Evolutionary conservation across 306 rosid genomes (phyloP).

Genomic region (Luffa acutangula): DNA sequence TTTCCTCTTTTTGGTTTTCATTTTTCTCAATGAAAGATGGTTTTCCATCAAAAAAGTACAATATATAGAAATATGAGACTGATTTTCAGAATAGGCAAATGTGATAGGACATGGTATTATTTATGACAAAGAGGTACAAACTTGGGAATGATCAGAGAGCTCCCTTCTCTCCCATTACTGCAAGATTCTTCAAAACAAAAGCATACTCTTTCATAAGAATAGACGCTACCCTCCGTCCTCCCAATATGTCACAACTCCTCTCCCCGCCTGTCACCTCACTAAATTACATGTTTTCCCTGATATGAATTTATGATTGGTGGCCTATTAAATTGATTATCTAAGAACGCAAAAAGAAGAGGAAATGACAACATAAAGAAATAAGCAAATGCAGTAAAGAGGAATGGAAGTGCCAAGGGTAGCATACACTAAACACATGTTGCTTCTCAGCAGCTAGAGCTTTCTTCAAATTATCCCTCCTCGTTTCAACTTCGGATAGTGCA

Average conservation of each 20-base stretch:
- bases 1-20: neutral
- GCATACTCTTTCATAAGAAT: neutral
- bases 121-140: neutral
- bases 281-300: neutral
- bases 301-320: neutral
- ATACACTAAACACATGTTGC: slow-evolving; percentile 62
- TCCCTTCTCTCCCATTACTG: neutral
- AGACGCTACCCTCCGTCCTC: neutral
- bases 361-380: neutral
- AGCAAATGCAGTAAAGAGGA: neutral
- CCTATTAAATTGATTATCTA: neutral
- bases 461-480: slow-evolving; percentile 62
- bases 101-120: neutral
- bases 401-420: slow-evolving; percentile 16
- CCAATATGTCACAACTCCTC: neutral
- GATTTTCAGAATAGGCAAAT: neutral
- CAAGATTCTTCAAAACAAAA: neutral
- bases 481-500: slow-evolving; percentile 59
- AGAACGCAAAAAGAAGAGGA: neutral
- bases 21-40: neutral
- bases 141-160: neutral
- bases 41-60: neutral
- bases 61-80: neutral
- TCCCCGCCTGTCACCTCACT: too few relatives aligned
- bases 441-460: slow-evolving; percentile 52